Base-by-base conservation (phyloP, 345 rosid genomes). In the Laguncularia racemosa region DNA sequence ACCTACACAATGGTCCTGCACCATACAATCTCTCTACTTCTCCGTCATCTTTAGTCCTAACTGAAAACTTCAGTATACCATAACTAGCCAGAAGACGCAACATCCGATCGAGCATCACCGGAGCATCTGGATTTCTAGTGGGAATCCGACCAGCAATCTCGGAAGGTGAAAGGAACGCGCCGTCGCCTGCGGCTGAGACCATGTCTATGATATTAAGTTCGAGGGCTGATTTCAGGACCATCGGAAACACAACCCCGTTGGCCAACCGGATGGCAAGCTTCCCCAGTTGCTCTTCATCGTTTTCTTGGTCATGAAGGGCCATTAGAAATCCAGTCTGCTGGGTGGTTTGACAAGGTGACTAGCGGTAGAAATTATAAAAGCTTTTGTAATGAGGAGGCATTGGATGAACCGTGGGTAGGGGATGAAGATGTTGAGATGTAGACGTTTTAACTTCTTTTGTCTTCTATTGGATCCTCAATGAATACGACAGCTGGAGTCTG, bases 1-100 rank as follows among this genome's bases (percentile, higher is more conserved):
- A 81, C 56, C 64, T 78, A 63, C 83, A 81, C 13, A 73, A 59
- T 0, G 89, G 74, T 21, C 65, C 72, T 0, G 73, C 76, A 20
- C 58, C 64, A 11, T 78, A 85, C 11, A 62, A 52, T 11, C 73
- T 69, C 67, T 62, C 75, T 16, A 60, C 28, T 19, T 59, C 64
- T 15, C 68, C 74, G 26, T 19, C 57, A 15, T 48, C 21, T 40
- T 6, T 58, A 21, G 16, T 52, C 60, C 16, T 16, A 20, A 43
- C 48, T 20, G 52, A 28, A 20, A 18, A 48, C 62, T 59, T 21
- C 19, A 81, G 69, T 53, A 84, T 60, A 46, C 73, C 73, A 52
- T 75, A 63, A 68, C 81, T 73, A 2, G 82, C 85, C 26, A 81
- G 61, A 17, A 77, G 63, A 16, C 82, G 69, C 51, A 84, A 71